Evolutionary conservation across 768 basidiomycete genomes (phyloP).

Genomic region (Pilatotrama ljubarskyi): DNA sequence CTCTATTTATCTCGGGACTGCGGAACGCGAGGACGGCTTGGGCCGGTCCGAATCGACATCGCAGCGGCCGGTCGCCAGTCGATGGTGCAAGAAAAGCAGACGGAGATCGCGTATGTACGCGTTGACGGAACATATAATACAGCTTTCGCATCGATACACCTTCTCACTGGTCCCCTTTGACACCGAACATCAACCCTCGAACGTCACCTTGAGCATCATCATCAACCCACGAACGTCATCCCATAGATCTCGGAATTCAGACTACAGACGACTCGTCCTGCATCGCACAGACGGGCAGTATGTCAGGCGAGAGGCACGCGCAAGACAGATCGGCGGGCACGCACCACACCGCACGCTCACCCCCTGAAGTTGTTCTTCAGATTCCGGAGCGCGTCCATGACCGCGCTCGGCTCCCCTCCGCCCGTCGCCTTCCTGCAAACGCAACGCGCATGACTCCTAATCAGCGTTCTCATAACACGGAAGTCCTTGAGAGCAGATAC

Average conservation of each 20-base stretch:
- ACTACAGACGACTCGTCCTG: conserved; percentile 7
- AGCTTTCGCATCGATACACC: too few relatives aligned
- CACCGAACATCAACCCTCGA: neutral
- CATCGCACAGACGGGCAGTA: neutral
- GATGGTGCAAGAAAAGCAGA: too few relatives aligned
- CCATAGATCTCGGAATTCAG: neutral
- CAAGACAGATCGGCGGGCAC: neutral
- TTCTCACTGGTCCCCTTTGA: too few relatives aligned
- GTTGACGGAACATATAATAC: too few relatives aligned
- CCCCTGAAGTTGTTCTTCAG: conserved; percentile 85
- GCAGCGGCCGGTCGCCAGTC: too few relatives aligned
- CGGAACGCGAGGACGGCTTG: too few relatives aligned
- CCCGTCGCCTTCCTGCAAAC: conserved; percentile 49
- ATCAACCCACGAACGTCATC: neutral
- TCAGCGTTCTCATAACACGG: neutral
- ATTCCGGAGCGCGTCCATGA: conserved; percentile 76
- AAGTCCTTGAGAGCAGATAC: conserved; percentile 26
- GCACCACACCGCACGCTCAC: conserved; percentile 43
- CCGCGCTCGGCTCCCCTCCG: conserved; percentile 45
- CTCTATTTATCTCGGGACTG: too few relatives aligned
- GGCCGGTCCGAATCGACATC: too few relatives aligned
- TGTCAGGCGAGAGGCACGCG: neutral
- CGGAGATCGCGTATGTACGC: too few relatives aligned
- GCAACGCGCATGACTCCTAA: neutral
- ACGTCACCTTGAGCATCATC: neutral